These are phyloP conservation scores for Lanmaoa pseudosensibilis DNA, from an alignment of 768 basidiomycete genomes.

Conservation along the genomic window DNA sequence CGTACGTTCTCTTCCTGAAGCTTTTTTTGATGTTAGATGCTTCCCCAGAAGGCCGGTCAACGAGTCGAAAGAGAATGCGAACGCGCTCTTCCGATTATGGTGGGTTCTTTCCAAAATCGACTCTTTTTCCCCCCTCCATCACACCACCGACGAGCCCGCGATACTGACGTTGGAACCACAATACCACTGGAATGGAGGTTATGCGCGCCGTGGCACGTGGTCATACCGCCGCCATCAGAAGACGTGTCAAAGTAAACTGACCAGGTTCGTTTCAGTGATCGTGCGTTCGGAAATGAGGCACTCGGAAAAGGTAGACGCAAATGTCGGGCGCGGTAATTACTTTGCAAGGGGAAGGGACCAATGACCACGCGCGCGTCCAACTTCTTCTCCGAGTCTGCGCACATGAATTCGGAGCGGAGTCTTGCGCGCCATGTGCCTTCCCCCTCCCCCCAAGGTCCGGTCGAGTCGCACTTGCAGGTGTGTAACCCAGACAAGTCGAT, in stretches of 20 bases:
- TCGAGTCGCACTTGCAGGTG: not conserved
- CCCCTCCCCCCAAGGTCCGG: constrained; percentile 4
- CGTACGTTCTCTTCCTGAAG: not conserved
- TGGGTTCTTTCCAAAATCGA: not conserved
- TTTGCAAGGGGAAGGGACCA: not conserved
- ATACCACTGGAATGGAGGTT: not conserved
- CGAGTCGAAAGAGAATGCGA: not conserved
- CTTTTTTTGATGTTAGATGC: not conserved
- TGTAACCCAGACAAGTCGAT: not conserved
- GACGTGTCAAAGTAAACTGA: not conserved
- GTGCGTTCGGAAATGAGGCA: not conserved
- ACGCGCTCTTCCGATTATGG: not conserved
- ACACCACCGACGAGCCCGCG: not conserved
- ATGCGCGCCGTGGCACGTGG: not conserved
- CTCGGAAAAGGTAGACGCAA: constrained; percentile 1
- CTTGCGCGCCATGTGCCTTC: not conserved
- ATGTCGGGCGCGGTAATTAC: constrained; percentile 7
- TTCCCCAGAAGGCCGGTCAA: not conserved
- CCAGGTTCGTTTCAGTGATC: not conserved
- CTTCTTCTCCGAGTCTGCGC: not conserved
- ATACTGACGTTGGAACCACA: not conserved
- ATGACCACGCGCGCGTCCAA: not conserved
- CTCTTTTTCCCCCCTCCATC: not conserved
- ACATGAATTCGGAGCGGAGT: not conserved
- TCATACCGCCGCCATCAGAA: not conserved